Percentiles rank a stretch among this genome's conserved stretches.
These are phyloP conservation scores for Avena sativa DNA, from an alignment of 176 grass and related monocot species.

Conservation along the genomic window DNA sequence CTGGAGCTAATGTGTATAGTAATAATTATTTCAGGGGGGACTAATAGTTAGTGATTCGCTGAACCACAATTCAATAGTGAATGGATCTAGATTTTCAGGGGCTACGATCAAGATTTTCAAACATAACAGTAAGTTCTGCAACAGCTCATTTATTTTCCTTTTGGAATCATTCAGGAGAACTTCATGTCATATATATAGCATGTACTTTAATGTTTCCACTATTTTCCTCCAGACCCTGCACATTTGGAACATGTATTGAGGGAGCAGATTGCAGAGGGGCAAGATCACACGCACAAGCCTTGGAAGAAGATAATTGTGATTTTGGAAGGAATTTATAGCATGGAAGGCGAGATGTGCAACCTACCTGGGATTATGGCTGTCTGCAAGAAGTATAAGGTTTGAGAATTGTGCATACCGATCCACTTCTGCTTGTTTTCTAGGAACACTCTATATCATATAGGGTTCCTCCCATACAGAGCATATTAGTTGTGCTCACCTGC, in stretches of 20 bases:
- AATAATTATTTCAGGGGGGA: slow-evolving; percentile 60
- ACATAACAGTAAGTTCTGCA: slow-evolving; percentile 81
- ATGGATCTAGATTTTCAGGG: slow-evolving; percentile 81
- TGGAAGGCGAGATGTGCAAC: slow-evolving; percentile 92
- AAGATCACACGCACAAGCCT: slow-evolving; percentile 77
- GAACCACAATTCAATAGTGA: slow-evolving; percentile 95
- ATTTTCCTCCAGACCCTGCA: slow-evolving; percentile 57
- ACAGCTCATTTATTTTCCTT: background rate
- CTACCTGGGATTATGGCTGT: slow-evolving; percentile 62
- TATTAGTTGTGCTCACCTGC: slow-evolving; percentile 9
- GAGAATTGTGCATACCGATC: slow-evolving; percentile 10
- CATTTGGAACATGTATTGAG: slow-evolving; percentile 87
- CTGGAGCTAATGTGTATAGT: slow-evolving; percentile 34
- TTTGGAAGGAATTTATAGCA: slow-evolving; percentile 85
- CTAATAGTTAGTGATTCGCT: slow-evolving; percentile 89
- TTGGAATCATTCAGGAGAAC: too few relatives aligned
- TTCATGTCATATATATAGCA: background rate
- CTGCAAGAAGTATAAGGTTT: slow-evolving; percentile 71
- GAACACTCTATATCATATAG: slow-evolving; percentile 5
- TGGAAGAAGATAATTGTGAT: slow-evolving; percentile 65
- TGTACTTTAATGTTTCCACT: slow-evolving; percentile 19
- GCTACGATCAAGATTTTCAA: slow-evolving; percentile 82
- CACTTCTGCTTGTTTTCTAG: slow-evolving; percentile 9
- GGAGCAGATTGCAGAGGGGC: slow-evolving; percentile 81
- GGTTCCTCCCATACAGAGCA: background rate